phyloP scores from a whole-genome alignment of 169 alveolate genomes.

The Plasmodium gaboni region DNA sequence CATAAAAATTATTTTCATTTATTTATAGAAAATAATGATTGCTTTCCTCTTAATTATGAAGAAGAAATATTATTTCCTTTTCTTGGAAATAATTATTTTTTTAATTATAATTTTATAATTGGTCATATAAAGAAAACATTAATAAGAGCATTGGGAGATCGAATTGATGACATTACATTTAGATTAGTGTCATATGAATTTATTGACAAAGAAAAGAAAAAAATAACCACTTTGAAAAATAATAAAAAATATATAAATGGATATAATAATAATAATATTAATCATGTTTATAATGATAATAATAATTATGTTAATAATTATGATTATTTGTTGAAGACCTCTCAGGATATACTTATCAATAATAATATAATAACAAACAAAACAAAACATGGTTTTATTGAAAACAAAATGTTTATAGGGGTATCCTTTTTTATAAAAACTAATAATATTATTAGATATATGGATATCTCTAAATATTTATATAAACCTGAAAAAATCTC shows the following conservation, averaged over 20 bases:
- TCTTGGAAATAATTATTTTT: conserved; percentile 9
- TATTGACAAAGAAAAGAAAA: neutral
- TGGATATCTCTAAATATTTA: conserved; percentile 11
- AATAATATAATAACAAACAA: neutral
- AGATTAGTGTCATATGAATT: conserved; percentile 13
- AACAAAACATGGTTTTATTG: neutral
- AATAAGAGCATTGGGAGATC: conserved; percentile 16
- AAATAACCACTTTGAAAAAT: neutral
- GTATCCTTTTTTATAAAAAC: conserved; percentile 39
- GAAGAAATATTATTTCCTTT: conserved; percentile 39
- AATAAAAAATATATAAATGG: neutral
- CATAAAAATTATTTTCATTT: conserved; percentile 2
- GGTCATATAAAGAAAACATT: neutral
- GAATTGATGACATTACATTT: conserved; percentile 16
- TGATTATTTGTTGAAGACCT: neutral
- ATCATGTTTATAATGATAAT: neutral
- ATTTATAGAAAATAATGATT: conserved; percentile 10
- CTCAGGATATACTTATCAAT: conserved; percentile 4
- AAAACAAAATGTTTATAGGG: conserved; percentile 9
- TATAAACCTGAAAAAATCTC: conserved; percentile 39
- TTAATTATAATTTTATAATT: conserved; percentile 10
- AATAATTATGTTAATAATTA: too few species aligned
- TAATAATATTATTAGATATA: conserved; percentile 5
- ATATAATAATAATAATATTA: too few species aligned
- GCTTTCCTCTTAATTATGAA: conserved; percentile 34